These are phyloP conservation scores for Rhizopus microsporus DNA, from an alignment of 371 early-diverging fungal genomes.

Conservation along the genomic window DNA sequence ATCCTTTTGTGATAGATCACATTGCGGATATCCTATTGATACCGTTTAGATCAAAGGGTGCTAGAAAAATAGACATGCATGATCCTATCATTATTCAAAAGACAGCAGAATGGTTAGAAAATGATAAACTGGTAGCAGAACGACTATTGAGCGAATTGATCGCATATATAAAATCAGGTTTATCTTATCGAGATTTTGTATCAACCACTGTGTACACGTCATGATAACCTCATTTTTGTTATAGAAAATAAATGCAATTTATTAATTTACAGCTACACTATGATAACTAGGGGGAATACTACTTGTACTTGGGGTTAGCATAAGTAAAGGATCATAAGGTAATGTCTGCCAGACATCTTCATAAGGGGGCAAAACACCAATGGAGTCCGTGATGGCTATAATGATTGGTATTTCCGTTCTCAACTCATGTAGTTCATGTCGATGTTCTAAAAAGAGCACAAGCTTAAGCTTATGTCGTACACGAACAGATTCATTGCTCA, in stretches of 20 bases:
- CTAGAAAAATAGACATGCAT: constrained; percentile 25
- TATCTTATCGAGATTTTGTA: constrained; percentile 35
- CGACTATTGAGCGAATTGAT: constrained; percentile 32
- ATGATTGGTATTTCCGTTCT: constrained; percentile 16
- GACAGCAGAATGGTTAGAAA: constrained; percentile 36
- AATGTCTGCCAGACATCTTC: constrained; percentile 41
- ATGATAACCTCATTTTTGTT: not conserved
- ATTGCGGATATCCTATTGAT: constrained; percentile 32
- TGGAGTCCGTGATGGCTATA: constrained; percentile 22
- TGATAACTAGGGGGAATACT: constrained; percentile 3
- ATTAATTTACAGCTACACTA: not conserved
- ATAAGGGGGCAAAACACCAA: constrained; percentile 37
- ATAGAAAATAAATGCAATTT: too few relatives aligned
- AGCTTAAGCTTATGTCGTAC: constrained; percentile 34
- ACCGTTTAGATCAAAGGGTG: constrained; percentile 19
- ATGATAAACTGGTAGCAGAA: constrained; percentile 21
- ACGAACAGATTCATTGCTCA: constrained; percentile 30
- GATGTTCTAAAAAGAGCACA: constrained; percentile 9
- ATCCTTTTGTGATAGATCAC: constrained; percentile 31
- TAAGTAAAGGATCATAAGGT: constrained; percentile 27
- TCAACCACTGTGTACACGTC: constrained; percentile 19
- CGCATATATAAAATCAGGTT: constrained; percentile 40
- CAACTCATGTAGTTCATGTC: too few relatives aligned
- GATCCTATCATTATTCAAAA: constrained; percentile 22
- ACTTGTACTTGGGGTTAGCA: not conserved